Evolutionary conservation across 495 filamentous ascomycete species (phyloP).

Genomic region (Neurospora pannonica): DNA sequence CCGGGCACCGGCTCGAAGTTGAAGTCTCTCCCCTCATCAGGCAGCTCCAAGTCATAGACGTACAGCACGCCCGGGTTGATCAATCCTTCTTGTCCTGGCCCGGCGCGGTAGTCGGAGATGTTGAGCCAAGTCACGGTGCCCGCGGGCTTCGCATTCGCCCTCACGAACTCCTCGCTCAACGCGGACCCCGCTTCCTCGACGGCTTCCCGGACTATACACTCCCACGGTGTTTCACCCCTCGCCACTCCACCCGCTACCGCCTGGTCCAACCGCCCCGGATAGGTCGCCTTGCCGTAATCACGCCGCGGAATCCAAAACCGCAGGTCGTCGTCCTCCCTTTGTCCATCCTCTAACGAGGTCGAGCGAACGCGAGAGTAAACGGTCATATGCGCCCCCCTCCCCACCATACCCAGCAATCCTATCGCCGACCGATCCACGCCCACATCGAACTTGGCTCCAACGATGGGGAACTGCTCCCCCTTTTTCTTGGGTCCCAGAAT

Average conservation of each 20-base stretch:
- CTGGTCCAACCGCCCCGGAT: conserved; percentile 44
- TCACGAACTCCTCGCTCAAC: conserved; percentile 23
- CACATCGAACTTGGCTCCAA: background rate
- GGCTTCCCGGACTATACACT: conserved; percentile 44
- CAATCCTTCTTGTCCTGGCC: conserved; percentile 45
- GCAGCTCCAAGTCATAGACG: conserved; percentile 41
- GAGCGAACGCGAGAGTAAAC: conserved; percentile 27
- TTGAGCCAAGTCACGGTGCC: conserved; percentile 34
- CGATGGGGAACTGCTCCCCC: background rate
- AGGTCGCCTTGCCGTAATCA: conserved; percentile 35
- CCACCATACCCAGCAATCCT: conserved; percentile 40
- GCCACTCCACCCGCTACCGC: conserved; percentile 47
- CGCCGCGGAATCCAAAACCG: conserved; percentile 44
- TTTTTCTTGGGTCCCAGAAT: background rate
- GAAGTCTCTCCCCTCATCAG: conserved; percentile 11
- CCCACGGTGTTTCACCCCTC: conserved; percentile 31
- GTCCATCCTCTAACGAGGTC: background rate
- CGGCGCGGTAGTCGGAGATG: conserved; percentile 20
- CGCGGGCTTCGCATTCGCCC: conserved; percentile 19
- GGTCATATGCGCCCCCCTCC: conserved; percentile 39
- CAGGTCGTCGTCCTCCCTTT: background rate
- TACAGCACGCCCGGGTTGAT: conserved; percentile 38
- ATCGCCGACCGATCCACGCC: background rate
- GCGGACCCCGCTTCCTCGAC: conserved; percentile 41
- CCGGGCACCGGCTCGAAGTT: conserved; percentile 37